A percentile compares a stretch with the other conserved stretches of the same genome.
These are phyloP conservation scores for Hydnum rufescens DNA, from an alignment of 768 basidiomycete genomes.

Conservation along the genomic window DNA sequence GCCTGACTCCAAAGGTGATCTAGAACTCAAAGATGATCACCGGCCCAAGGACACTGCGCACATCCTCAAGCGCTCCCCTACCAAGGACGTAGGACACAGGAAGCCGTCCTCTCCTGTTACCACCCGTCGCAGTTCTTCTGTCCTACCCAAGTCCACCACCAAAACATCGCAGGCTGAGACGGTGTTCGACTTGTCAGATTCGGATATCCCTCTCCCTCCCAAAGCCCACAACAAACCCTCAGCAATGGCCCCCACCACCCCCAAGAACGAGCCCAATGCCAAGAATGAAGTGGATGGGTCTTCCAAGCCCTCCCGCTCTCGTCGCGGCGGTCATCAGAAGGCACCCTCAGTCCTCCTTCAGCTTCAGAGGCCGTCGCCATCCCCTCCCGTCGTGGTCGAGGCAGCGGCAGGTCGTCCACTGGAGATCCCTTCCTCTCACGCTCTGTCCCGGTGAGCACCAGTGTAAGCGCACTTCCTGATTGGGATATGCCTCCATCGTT, in stretches of 20 bases:
- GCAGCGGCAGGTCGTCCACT: background rate
- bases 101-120: no score
- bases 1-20: no score
- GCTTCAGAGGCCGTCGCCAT: background rate
- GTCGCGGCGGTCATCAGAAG: background rate
- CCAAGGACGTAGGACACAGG: no score
- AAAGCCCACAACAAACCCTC: background rate
- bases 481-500: constrained; percentile 1
- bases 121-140: no score
- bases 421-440: background rate
- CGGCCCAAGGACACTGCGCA: no score
- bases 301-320: background rate
- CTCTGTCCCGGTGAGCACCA: background rate
- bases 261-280: background rate
- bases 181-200: background rate
- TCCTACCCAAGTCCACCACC: background rate
- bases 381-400: background rate
- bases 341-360: background rate
- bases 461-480: background rate
- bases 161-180: background rate
- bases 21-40: no score
- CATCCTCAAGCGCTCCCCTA: no score
- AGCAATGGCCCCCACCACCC: background rate
- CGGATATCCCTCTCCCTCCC: background rate
- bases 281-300: background rate